Evolutionary conservation across 2,329 filamentous ascomycete genomes (phyloP), one percentile per base, ranked within the genome.

Genomic region (Colletotrichum tanaceti): DNA sequence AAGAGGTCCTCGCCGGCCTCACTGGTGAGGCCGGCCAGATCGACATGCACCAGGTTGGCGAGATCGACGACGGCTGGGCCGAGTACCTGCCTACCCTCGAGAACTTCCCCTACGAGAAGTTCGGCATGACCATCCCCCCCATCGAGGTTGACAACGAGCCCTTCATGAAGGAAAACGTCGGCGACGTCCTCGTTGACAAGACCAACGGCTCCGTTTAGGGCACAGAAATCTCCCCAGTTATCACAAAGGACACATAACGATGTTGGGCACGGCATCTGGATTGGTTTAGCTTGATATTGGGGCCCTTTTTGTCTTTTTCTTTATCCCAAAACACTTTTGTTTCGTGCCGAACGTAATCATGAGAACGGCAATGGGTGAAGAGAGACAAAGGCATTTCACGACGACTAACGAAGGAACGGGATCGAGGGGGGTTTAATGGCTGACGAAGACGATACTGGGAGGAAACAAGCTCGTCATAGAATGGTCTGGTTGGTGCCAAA

Each of bases 1-100:
- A 86, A 13, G 88, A 94, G 77, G 93, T 99, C 3, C 82, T 99
- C 24, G 95, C 96, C 0, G 96, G 94, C 0, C 81, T 89, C 73
- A 94, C 91, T 28, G 92, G 92, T 1, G 89, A 91, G 80, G 91
- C 86, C 0, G 86, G 85, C 14, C 80, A 79, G 4, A 81, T 85
- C 4, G 86, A 88, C 62, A 74, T 82, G 70, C 84, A 89, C 71
- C 83, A 87, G 77, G 75, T 89, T 2, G 89, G 88, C 1, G 83
- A 89, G 75, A 60, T 85, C 14, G 84, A 80, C 57, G 89, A 91
- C 72, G 89, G 88, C 16, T 90, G 88, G 88, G 87, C 83, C 1
- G 83, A 89, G 75, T 86, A 88, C 73, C 76, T 85, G 61, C 72
- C 76, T 28, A 83, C 79, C 22, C 77, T 90, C 32, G 83, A 81